Conservation (phyloP, 805 yeast genomes). For the Kodamaea laetipori region DNA sequence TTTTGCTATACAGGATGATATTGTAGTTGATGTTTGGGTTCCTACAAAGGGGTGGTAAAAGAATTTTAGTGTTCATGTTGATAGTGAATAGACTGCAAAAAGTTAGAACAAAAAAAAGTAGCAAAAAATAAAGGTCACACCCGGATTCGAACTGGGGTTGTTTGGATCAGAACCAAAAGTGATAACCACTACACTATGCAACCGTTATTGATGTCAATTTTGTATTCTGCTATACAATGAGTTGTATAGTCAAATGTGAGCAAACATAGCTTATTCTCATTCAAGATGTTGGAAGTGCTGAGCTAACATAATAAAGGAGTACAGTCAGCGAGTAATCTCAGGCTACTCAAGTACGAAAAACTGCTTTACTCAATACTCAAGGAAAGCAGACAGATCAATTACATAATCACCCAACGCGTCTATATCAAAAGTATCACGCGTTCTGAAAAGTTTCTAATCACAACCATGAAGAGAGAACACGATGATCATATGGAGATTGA, state of each 20-base stretch:
- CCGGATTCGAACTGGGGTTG: constrained; percentile 88
- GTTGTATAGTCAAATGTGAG: no score
- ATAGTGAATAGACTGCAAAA: not conserved
- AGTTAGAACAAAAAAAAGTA: not conserved
- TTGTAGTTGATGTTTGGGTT: constrained; percentile 59
- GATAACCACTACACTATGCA: constrained; percentile 80
- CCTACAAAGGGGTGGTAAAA: constrained; percentile 56
- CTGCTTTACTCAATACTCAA: no score
- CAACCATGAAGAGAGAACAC: constrained; percentile 7
- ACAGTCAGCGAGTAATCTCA: no score
- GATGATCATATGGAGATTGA: not conserved
- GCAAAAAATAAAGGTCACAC: constrained; percentile 55
- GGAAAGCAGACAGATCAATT: no score
- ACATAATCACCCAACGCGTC: constrained; percentile 1
- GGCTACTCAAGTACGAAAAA: no score
- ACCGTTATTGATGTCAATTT: constrained; percentile 21
- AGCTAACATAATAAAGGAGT: no score
- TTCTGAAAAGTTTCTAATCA: constrained; percentile 6
- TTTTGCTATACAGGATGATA: constrained; percentile 52
- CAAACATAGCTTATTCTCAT: no score
- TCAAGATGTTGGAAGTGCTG: no score
- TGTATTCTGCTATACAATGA: no score
- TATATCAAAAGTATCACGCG: constrained; percentile 3
- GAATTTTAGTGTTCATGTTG: not conserved
- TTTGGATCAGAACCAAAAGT: constrained; percentile 80